Base-by-base conservation (phyloP, 78 protist species). In the Pigoraptor vietnamica region DNA sequence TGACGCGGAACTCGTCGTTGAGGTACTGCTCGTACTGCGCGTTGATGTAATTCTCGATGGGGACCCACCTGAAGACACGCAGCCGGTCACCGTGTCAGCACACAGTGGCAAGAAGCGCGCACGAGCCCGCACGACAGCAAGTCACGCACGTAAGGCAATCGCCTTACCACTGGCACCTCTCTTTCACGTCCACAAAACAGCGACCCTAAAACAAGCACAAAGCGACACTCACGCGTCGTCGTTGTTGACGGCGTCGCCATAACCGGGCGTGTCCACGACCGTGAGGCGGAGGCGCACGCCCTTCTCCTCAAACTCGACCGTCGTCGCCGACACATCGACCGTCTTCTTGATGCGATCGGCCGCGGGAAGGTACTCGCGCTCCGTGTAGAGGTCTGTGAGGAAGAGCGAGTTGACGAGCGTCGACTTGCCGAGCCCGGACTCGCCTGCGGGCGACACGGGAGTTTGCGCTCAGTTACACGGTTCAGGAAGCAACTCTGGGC, bases 261-360 rank as follows among this genome's bases (percentile, higher is more conserved):
- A 93, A 0, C 95, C 95, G 23, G 93, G 95, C 25, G 91, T 87
- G 39, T 93, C 93, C 39, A 87, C 87, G n/a, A 93, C 82, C n/a
- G 95, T 93, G 21, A 93, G 89, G 33, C 25, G 33, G 24, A 93
- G 89, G 32, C 34, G 40, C 9, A 90, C 91, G 23, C 95, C 95
- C n/a, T 90, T 39, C 79, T 93, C 95, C 37, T 40, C 88, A 34
- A 93, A 1, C 56, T 79, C 91, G 0, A 36, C 84, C 36, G 91
- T 48, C 37, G 79, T 48, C 25, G 91, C 2, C 37, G 37, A n/a
- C 32, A 89, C 91, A 1, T 89, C 82, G n/a, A 89, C 82, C 24
- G 91, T 89, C 40, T 40, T 23, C 14, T 39, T 55, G 83, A 48
- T 38, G 88, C 83, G 86, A 21, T 88, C 90, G 24, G 84, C 91